Evolutionary conservation across 2,329 filamentous ascomycete genomes (phyloP).

Genomic region (Xylariaceae sp.): DNA sequence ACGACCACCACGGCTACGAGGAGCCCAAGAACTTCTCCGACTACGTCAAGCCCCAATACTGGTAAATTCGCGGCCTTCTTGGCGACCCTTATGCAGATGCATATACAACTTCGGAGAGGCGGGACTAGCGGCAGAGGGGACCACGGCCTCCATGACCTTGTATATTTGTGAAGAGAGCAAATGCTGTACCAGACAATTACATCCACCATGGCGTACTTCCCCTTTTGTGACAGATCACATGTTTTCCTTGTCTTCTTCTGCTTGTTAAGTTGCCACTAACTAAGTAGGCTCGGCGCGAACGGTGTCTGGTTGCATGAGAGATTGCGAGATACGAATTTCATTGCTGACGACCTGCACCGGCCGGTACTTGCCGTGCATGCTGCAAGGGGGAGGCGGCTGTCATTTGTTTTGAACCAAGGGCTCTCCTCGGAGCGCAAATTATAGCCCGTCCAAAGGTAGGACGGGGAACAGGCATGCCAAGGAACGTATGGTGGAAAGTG

Average conservation of each 20-base stretch:
- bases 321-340: background rate
- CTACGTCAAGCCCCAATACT: slow-evolving; percentile 92
- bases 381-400: background rate
- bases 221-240: slow-evolving; percentile 5
- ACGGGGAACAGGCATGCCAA: background rate
- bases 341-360: too few relatives aligned
- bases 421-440: background rate
- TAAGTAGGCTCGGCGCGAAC: too few relatives aligned
- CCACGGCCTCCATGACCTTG: slow-evolving; percentile 18
- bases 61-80: slow-evolving; percentile 48
- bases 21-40: slow-evolving; percentile 97
- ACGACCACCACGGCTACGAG: slow-evolving; percentile 59
- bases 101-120: background rate
- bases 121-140: background rate
- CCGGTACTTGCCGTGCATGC: too few relatives aligned
- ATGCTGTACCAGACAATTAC: slow-evolving; percentile 24
- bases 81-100: background rate
- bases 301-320: background rate
- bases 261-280: background rate
- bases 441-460: background rate
- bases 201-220: slow-evolving; percentile 11
- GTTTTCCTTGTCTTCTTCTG: background rate
- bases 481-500: too few relatives aligned
- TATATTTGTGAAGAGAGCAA: slow-evolving; percentile 22
- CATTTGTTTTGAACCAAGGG: background rate